A percentile compares a stretch with the other conserved stretches of the same genome.
phyloP scores from a whole-genome alignment of 257 asterid genomes.

The Rehmannia glutinosa region DNA sequence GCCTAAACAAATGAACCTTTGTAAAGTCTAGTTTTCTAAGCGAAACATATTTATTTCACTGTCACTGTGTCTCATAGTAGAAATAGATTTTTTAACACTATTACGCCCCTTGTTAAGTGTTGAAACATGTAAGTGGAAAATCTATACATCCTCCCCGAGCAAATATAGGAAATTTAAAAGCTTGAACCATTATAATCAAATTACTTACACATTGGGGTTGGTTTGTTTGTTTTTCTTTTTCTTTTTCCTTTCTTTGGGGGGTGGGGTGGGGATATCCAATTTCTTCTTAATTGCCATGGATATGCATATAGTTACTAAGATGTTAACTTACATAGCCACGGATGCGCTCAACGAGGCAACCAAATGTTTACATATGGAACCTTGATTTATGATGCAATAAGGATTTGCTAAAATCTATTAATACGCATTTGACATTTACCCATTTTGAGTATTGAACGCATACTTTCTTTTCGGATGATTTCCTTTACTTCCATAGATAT shows the following conservation, averaged over 20 bases:
- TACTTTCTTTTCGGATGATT: slow-evolving; percentile 21
- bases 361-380: neutral
- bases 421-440: neutral
- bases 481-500: slow-evolving; percentile 39
- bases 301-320: neutral
- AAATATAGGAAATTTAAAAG: neutral
- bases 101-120: neutral
- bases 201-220: too few relatives aligned
- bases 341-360: neutral
- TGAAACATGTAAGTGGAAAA: neutral
- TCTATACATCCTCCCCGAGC: neutral
- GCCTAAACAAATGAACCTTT: too few relatives aligned
- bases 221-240: too few relatives aligned
- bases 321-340: neutral
- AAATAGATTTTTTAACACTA: neutral
- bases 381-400: slow-evolving; percentile 3
- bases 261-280: too few relatives aligned
- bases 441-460: neutral
- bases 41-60: neutral
- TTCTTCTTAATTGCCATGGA: neutral
- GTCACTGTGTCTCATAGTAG: neutral
- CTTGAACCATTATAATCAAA: too few relatives aligned
- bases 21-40: neutral
- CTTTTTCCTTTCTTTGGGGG: too few relatives aligned
- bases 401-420: neutral